Conservation (phyloP, 495 filamentous ascomycete genomes). For the Lentithecium fluviatile region DNA sequence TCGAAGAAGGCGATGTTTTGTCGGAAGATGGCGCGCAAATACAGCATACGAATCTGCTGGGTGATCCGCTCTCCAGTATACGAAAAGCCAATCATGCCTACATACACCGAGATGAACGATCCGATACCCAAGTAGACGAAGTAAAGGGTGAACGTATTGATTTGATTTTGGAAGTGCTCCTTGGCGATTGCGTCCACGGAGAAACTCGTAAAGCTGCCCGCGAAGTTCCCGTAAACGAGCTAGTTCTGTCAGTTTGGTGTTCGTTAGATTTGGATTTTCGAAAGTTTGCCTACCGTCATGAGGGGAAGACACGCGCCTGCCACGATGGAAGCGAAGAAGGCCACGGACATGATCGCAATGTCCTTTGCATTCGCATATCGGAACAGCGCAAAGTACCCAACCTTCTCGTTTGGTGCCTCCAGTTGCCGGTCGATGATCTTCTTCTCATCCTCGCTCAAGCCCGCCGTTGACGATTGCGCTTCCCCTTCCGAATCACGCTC, state of each 20-base stretch:
- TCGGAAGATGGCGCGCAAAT: conserved; percentile 76
- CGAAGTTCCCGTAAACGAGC: conserved; percentile 33
- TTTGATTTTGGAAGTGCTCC: conserved; percentile 28
- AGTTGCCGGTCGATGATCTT: conserved; percentile 30
- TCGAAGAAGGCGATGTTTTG: conserved; percentile 95
- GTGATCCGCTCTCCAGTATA: conserved; percentile 90
- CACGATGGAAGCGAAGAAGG: conserved; percentile 19
- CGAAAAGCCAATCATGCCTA: conserved; percentile 84
- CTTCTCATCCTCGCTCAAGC: conserved; percentile 17
- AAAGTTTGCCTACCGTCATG: conserved; percentile 26
- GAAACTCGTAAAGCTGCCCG: conserved; percentile 28
- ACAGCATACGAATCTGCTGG: conserved; percentile 79
- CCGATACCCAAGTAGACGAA: conserved; percentile 86
- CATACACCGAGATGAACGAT: conserved; percentile 78
- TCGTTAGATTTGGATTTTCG: neutral
- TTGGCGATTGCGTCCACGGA: conserved; percentile 1
- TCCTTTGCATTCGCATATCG: conserved; percentile 34
- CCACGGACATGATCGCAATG: conserved; percentile 25
- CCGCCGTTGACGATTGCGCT: neutral
- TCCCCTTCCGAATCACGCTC: neutral
- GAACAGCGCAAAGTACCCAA: conserved; percentile 31
- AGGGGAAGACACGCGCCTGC: conserved; percentile 33
- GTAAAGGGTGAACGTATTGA: conserved; percentile 60
- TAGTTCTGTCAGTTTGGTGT: neutral
- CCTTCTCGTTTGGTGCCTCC: conserved; percentile 15